Evolutionary conservation across 805 yeast species (phyloP), one percentile per base, ranked within the genome.

Genomic region (Nematodospora valgi): DNA sequence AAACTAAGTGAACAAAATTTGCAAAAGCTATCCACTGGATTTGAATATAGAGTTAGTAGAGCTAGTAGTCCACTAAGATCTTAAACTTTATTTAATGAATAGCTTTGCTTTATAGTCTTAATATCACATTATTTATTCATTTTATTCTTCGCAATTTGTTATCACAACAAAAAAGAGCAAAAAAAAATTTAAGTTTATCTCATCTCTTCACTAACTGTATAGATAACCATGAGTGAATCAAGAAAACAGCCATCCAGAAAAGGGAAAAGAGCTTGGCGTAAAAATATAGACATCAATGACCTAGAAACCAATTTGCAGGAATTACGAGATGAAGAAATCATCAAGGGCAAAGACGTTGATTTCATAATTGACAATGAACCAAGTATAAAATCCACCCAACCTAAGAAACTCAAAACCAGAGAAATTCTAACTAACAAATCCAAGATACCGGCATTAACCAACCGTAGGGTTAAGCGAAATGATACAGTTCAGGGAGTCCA

Each of bases 251-350:
- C 83, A 4, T 87, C 96, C 6, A 74, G 98, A 52, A 93, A 93
- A 67, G 95, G 96, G 28, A 91, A 86, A 72, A 82, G 75, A 56
- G 80, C 95, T 4, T 86, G 97, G 94, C 78, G 95, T 56, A 87
- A 87, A 61, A 86, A 93, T 59, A 84, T 93, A 39, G 95, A 93
- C 57, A 64, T 93, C 13, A 79, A 77, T 16, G 96, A 87, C 44
- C 68, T 93, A 32, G 87, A 84, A 51, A 58, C 62, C 21, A 83
- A 82, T 9, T 63, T 91, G 25, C 91, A 82, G 47, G 78, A 74
- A 28, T 70, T 70, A 34, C 70, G 87, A 39, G 94, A 86, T 34
- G 77, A 78, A 39, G 54, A 72, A 43, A 62, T 73, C 38, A 70
- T 70, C 33, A 62, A 68, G 29, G 85, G 86, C n/a, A 68, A 68